Evolutionary conservation across 306 rosid genomes (phyloP), one percentile per base, ranked within the genome.

Genomic region (Medicago ruthenica): DNA sequence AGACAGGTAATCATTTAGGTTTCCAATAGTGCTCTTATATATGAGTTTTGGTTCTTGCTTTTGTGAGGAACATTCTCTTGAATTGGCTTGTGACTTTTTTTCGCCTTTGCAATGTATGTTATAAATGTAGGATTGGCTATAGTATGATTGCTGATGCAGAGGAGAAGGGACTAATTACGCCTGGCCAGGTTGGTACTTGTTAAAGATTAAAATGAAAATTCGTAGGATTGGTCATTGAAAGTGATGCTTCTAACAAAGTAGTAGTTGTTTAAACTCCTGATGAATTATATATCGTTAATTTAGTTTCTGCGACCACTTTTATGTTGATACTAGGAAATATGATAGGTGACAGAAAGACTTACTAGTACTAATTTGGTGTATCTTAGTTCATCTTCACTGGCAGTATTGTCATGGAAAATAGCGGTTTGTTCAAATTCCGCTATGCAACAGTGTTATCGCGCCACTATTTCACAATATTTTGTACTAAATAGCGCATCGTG

Each of bases 111-210:
- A 5, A 54, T 54, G 18, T 11, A 12, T 13, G 7, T 70, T 18
- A 66, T 37, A 54, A 20, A 47, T 78, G 73, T 82, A 89, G 92
- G 86, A 89, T 91, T 78, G 97, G 92, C 16, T 91, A 86, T 61
- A 89, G 97, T 47, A 91, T 89, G 97, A 91, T 91, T 80, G 79
- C 89, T 7, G 97, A 89, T 85, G 94, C 92, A 8, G 94, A 89
- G 82, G 94, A 78, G 9, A 87, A 86, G 73, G 91, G 92, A n/a
- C 87, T 86, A 34, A 89, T 91, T 70, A 81, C 89, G 5, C 93
- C 92, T 9, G 92, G 90, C 53, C 13, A 89, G 93, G 93, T 91
- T 82, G 63, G 89, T 84, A 58, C 65, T 77, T 67, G 14, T 40
- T 73, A 61, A 48, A 18, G 4, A 34, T 9, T 3, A 64, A 37